Evolutionary conservation across 441 rosid species (phyloP).

Genomic region (Pelargonium myrrhifolium): DNA sequence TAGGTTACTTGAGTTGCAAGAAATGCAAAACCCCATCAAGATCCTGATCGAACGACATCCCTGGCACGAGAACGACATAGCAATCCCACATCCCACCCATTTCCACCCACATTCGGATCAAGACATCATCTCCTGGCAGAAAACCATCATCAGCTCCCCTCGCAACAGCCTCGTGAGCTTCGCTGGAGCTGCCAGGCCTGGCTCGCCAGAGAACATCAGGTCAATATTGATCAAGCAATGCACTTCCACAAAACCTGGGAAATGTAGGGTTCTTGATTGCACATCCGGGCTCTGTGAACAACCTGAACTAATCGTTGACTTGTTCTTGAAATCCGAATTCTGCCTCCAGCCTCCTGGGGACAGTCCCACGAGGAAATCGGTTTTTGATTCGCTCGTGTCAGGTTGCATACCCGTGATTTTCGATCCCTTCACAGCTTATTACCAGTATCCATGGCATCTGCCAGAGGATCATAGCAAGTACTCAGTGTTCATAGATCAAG

Average conservation of each 20-base stretch:
- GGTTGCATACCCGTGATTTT: conserved; percentile 84
- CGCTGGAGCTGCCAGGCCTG: conserved; percentile 65
- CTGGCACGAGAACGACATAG: conserved; percentile 71
- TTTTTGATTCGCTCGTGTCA: conserved; percentile 64
- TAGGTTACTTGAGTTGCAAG: conserved; percentile 48
- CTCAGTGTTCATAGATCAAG: conserved; percentile 61
- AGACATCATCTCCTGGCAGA: conserved; percentile 66
- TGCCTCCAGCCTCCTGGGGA: conserved; percentile 87
- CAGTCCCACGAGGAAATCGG: conserved; percentile 74
- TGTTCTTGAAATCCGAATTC: conserved; percentile 63
- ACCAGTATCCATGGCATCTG: conserved; percentile 85
- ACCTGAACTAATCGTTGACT: conserved; percentile 44
- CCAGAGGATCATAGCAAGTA: conserved; percentile 62
- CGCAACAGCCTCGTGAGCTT: conserved; percentile 49
- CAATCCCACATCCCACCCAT: conserved; percentile 75
- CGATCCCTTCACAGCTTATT: conserved; percentile 68
- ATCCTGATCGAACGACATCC: conserved; percentile 78
- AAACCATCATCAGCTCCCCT: conserved; percentile 31
- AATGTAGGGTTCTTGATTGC: conserved; percentile 50
- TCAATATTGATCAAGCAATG: conserved; percentile 55
- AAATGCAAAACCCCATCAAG: conserved; percentile 76
- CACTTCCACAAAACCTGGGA: conserved; percentile 19
- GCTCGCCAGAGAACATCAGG: conserved; percentile 44
- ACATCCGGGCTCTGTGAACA: conserved; percentile 38
- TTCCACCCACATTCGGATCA: conserved; percentile 70